Evolutionary conservation across 2,329 filamentous ascomycete species (phyloP), one percentile per base, ranked within the genome.

Genomic region (Berkeleyomyces basicola): DNA sequence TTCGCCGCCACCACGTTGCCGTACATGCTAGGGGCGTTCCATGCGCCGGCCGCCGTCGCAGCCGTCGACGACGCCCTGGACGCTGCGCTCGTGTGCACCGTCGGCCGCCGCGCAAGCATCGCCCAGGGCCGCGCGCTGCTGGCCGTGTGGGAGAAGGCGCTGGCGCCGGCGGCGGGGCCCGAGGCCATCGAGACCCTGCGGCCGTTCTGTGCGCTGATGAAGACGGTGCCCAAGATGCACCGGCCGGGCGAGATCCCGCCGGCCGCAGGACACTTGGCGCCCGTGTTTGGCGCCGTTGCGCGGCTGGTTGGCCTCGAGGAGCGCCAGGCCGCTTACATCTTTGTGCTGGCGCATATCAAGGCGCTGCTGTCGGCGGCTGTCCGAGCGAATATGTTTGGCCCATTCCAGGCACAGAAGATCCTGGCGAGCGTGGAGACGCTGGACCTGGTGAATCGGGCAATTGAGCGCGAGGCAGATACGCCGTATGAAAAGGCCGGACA

Each of bases 291-390:
- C 3, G 80, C 80, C 47, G 76, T 91, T 51, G 82, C 82, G 39
- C 74, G 74, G 2, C 74, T 85, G n/a, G 77, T 87, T 0, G 81
- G 80, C 0, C 74, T 92, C 47, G 75, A 74, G 2, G 70, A 80
- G 36, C 76, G 78, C 62, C 83, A 89, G 71, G 78, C 86, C 31
- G 84, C 85, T 0, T 90, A 90, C 71, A 75, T 91, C 36, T 91
- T 89, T 71, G 74, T 92, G 71, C 79, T 92, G 67, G 82, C 83
- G 65, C 88, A 92, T 72, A 83, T 85, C 63, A 88, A 89, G 71
- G 87, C 87, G 0, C 74, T 92, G 61, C 77, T 90, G 58, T 88
- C 85, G 49, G 88, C 88, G 1, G 88, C 84, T 0, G 87, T 93
- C 66, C 76, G 88, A 62, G 86, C 88, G 31, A 86, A 85, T 68